Percentiles rank a stretch among this genome's conserved stretches.
These are phyloP conservation scores for Acacia acuminata DNA, from an alignment of 306 rosid genomes.

Conservation along the genomic window DNA sequence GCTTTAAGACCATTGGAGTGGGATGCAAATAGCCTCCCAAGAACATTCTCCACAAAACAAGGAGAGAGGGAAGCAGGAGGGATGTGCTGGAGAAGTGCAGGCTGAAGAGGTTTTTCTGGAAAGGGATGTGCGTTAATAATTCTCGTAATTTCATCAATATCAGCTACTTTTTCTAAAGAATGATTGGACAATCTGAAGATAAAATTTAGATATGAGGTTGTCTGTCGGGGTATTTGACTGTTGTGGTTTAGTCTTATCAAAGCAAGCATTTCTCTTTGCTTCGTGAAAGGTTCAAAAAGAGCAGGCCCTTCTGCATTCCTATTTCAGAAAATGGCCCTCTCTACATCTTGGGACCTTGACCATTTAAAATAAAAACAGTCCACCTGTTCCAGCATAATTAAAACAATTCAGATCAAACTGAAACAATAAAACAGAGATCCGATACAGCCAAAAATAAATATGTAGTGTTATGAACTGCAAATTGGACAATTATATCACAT, in stretches of 20 bases:
- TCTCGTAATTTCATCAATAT: conserved; percentile 53
- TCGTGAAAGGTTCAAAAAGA: not conserved
- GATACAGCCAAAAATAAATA: not conserved
- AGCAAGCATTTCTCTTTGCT: conserved; percentile 36
- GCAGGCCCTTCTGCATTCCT: not conserved
- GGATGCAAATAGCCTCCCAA: conserved; percentile 70
- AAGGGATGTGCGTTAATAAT: conserved; percentile 78
- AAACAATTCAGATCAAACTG: not conserved
- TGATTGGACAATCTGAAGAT: conserved; percentile 30
- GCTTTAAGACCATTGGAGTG: conserved; percentile 91
- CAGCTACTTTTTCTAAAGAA: conserved; percentile 14
- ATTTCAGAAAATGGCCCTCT: not conserved
- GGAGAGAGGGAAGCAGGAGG: conserved; percentile 52
- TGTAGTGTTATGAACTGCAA: not conserved
- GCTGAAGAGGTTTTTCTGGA: conserved; percentile 71
- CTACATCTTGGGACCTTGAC: not conserved
- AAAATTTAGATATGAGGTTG: conserved; percentile 24
- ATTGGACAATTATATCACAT: not conserved
- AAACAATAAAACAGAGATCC: not conserved
- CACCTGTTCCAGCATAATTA: not conserved
- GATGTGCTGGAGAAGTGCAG: conserved; percentile 52
- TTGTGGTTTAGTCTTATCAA: conserved; percentile 25
- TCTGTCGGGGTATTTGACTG: conserved; percentile 24
- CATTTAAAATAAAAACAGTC: not conserved
- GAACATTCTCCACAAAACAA: conserved; percentile 53